phyloP scores from a whole-genome alignment of 1,284 basidiomycete genomes.

The Rhodotorula sp. region DNA sequence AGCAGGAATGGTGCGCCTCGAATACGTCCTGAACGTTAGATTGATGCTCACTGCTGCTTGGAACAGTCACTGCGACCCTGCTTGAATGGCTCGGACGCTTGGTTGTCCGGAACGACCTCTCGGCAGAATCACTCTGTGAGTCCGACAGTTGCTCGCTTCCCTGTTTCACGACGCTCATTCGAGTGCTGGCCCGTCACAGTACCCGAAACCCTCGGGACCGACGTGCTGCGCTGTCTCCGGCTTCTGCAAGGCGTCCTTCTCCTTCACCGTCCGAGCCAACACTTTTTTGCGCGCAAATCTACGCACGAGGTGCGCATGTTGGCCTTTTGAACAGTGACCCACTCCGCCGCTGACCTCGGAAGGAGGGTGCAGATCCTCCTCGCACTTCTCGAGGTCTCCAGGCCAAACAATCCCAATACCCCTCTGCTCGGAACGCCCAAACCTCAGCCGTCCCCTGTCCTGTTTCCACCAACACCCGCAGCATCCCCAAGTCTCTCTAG shows the following conservation, averaged over 20 bases:
- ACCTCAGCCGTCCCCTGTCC: conserved; percentile 54
- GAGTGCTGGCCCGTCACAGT: conserved; percentile 44
- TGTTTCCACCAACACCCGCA: conserved; percentile 34
- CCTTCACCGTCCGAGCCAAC: conserved; percentile 66
- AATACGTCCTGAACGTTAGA: neutral
- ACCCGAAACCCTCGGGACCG: conserved; percentile 52
- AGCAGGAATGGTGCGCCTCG: conserved; percentile 66
- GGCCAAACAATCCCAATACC: conserved; percentile 41
- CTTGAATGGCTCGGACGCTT: conserved; percentile 34
- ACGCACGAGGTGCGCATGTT: conserved; percentile 63
- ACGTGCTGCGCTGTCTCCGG: conserved; percentile 56
- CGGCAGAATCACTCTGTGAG: conserved; percentile 56
- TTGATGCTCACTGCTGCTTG: conserved; percentile 2
- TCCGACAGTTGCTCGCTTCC: conserved; percentile 52
- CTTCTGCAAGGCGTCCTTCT: conserved; percentile 77
- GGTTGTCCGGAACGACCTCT: neutral
- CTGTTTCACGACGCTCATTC: conserved; percentile 41
- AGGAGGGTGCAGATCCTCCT: conserved; percentile 33
- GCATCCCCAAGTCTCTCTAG: conserved; percentile 35
- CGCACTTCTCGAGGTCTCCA: conserved; percentile 47
- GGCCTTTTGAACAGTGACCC: conserved; percentile 21
- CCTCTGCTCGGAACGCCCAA: conserved; percentile 67
- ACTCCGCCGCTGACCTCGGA: conserved; percentile 10
- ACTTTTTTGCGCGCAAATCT: conserved; percentile 65
- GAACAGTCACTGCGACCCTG: conserved; percentile 23